phyloP scores from a whole-genome alignment of 371 early-diverging fungal species.

The Mucor irregularis region DNA sequence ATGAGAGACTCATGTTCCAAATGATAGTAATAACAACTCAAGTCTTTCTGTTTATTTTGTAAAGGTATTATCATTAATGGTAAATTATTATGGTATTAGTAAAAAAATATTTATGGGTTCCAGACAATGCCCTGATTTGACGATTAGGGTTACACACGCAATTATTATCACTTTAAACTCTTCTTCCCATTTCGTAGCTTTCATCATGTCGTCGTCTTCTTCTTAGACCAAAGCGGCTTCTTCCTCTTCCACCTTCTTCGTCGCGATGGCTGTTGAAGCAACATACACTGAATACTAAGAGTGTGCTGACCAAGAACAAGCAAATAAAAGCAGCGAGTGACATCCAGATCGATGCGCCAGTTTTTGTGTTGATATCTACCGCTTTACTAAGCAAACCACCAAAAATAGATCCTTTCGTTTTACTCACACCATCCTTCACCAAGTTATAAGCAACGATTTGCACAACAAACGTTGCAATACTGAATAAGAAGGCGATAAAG shows the following conservation, averaged over 20 bases:
- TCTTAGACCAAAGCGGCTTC: too few relatives aligned
- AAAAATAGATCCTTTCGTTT: background rate
- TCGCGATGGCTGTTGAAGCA: too few relatives aligned
- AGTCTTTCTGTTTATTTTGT: too few relatives aligned
- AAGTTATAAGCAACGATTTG: slow-evolving; percentile 10
- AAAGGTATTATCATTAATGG: too few relatives aligned
- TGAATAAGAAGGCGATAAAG: slow-evolving; percentile 8
- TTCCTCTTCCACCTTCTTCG: slow-evolving; percentile 6
- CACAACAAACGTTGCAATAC: slow-evolving; percentile 12
- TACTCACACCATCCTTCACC: background rate
- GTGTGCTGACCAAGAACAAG: slow-evolving; percentile 14
- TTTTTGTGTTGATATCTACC: background rate
- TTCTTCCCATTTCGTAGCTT: background rate
- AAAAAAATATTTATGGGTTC: too few relatives aligned
- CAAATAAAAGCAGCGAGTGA: slow-evolving; percentile 19
- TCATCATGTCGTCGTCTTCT: background rate
- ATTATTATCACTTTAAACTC: too few relatives aligned
- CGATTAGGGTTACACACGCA: too few relatives aligned
- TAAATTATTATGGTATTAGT: too few relatives aligned
- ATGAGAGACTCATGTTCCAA: too few relatives aligned
- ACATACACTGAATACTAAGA: slow-evolving; percentile 15
- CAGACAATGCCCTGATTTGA: too few relatives aligned
- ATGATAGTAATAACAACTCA: too few relatives aligned
- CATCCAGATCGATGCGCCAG: slow-evolving; percentile 26
- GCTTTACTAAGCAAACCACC: slow-evolving; percentile 6